Base-by-base conservation (phyloP, 2,329 filamentous ascomycete genomes). In the Beauveria sp. region DNA sequence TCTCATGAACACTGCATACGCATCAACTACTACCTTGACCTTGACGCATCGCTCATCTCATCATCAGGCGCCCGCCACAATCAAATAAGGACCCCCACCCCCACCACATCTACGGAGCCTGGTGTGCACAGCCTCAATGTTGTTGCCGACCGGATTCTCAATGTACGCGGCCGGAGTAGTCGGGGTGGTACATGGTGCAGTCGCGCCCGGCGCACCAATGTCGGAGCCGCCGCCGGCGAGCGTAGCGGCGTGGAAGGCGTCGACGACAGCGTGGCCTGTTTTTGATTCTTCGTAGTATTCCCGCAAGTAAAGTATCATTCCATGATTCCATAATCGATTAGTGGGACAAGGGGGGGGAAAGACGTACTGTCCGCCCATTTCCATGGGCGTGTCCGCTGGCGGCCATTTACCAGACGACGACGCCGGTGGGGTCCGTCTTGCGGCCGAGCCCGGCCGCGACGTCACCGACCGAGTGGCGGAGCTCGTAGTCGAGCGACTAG, bases 111-210 rank as follows among this genome's bases (percentile, higher is more conserved):
- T 57, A 62, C 9, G 31, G 22, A 20, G 52, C 10, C 38, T 48
- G 51, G 40, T 62, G 61, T 57, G 43, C 42, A 80, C 72, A 57
- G 74, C 75, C 69, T 83, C 81, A 50, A 83, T 75, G 65, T 83
- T 83, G 66, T 83, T 83, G 0, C 81, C 80, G 3, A 73, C 69
- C 1, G 80, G 79, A 66, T 83, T 80, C 46, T 75, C 67, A 6
- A 83, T 73, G 70, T 79, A 84, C 0, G 80, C 79, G 1, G 68
- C 80, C 80, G 58, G 82, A 84, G 67, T 83, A 83, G 6, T 72
- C 72, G 16, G 74, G 67, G 50, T 74, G 73, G 66, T 81, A 83
- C 16, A 79, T 68, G 4, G 73, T 62, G 48, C 79, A 70, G 12
- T 38, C 14, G 73, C 38, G 0, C 81, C 81, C 0, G 81, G 81